Evolutionary conservation across 2,329 filamentous ascomycete genomes (phyloP), one percentile per base, ranked within the genome.

Genomic region (Calycina marina): DNA sequence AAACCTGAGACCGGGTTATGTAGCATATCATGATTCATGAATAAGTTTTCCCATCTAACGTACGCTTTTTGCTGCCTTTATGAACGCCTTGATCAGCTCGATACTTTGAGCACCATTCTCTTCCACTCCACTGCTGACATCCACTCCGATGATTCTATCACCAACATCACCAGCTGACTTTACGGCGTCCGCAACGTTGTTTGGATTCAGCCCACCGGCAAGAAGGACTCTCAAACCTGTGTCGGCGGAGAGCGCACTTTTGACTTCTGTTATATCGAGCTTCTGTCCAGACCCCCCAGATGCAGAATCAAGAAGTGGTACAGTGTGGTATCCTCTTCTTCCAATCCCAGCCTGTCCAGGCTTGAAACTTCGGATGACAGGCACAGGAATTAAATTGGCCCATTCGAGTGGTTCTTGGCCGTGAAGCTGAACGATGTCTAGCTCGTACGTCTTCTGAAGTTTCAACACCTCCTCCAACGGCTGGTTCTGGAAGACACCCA

Each of bases 51-150:
- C 14, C 16, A 5, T 35, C 31, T 43, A 50, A 18, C 49, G 36
- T 29, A 52, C 40, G 33, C 45, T 48, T 38, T 90, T 90, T 0
- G 76, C 82, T 20, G 74, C 72, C 51, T 71, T 68, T 25, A 96
- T 64, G 56, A 98, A 98, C 4, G 68, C 71, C 41, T 64, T 62
- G 44, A 98, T 96, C 60, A 79, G 92, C 12, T 72, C 69, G 36
- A 88, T 48, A 55, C 77, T 80, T 57, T 98, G 90, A 51, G 72
- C 63, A 2, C 85, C 88, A 45, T 78, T 69, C 20, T 73, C 75
- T 57, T 96, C 90, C 2, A 98, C 85, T 1, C 92, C 92, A 49
- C 83, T 93, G 55, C 85, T 93, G 13, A 93, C 83, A 60, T 98
- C 90, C 3, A 98, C 80, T 2, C 78, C 86, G 18, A 85, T 61